Base-by-base conservation (phyloP, 306 rosid genomes). In the Inga leiocalycina region DNA sequence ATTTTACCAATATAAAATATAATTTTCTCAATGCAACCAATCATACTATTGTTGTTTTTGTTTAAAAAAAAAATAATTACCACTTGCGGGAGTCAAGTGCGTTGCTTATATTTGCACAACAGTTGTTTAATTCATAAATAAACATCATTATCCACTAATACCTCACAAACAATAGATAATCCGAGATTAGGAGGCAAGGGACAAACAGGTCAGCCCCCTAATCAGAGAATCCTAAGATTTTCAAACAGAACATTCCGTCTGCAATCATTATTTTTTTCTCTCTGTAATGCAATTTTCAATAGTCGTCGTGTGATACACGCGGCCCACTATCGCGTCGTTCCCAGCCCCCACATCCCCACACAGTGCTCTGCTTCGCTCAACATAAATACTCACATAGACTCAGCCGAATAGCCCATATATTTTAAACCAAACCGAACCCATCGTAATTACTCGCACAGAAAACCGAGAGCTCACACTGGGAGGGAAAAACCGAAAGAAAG, bases 301-400 rank as follows among this genome's bases (percentile, higher is more conserved):
- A 27, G 19, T 10, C 22, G 2, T 57, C 71, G 85, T 85, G 83
- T 4, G 4, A 9, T 2, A 4, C 79, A 79, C 64, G 76, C 34
- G 41, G 52, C 3, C 16, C 2, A 49, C 34, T 2, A 8, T 19
- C 82, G 87, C 87, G 90, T 85, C 37, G 54, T 22, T 35, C 30
- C 43, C 8, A 2, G 5, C 34, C 19, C 56, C 76, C 82, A 83
- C 65, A 82, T 77, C 65, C 73, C 82, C 82, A 56, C 44, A 54
- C 71, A 77, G 86, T 84, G 77, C 83, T 66, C 70, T 81, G 83
- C 64, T 49, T 84, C 79, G 87, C 85, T 79, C 75, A 80, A 76
- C 87, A 82, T 85, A 82, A 85, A 59, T 59, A 59, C 66, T 10
- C 8, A 22, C 66, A 82, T 80, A 83, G 54, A 52, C 17, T 43